phyloP scores from a whole-genome alignment of 495 filamentous ascomycete species.

The Penicillium canescens region DNA sequence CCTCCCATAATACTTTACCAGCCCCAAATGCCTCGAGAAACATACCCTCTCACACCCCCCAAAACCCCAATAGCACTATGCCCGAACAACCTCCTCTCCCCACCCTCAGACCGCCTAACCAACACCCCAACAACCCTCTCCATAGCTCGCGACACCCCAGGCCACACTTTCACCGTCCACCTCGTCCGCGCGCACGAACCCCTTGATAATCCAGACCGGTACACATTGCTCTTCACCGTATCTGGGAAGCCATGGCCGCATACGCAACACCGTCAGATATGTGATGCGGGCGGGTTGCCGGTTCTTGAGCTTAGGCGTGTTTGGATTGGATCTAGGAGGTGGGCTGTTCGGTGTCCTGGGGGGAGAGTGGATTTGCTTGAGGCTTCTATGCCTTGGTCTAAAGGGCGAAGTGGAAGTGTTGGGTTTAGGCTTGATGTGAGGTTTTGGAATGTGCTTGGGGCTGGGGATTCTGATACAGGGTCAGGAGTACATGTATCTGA shows the following conservation, averaged over 20 bases:
- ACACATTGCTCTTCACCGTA: slow-evolving; percentile 21
- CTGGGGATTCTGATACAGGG: not conserved
- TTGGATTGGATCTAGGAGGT: slow-evolving; percentile 13
- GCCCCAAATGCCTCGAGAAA: not conserved
- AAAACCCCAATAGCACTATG: slow-evolving; percentile 23
- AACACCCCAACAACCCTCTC: slow-evolving; percentile 27
- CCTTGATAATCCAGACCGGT: slow-evolving; percentile 13
- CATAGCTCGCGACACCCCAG: slow-evolving; percentile 13
- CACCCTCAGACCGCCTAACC: slow-evolving; percentile 25
- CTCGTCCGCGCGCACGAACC: slow-evolving; percentile 21
- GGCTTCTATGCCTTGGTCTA: slow-evolving; percentile 2
- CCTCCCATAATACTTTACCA: too few species aligned
- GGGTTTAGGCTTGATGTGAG: slow-evolving; percentile 1
- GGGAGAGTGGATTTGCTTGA: not conserved
- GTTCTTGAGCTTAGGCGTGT: slow-evolving; percentile 19
- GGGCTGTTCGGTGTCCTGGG: slow-evolving; percentile 4
- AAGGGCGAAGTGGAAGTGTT: slow-evolving; percentile 6
- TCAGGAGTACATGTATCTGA: not conserved
- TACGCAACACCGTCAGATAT: slow-evolving; percentile 17
- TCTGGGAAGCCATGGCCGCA: slow-evolving; percentile 19
- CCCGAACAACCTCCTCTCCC: slow-evolving; percentile 25
- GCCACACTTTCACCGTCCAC: slow-evolving; percentile 19
- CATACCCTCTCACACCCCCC: slow-evolving; percentile 3
- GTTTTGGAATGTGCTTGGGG: slow-evolving; percentile 20
- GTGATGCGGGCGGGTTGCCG: slow-evolving; percentile 10